Base-by-base conservation (phyloP, 2,329 filamentous ascomycete genomes). In the Arachnopeziza araneosa region DNA sequence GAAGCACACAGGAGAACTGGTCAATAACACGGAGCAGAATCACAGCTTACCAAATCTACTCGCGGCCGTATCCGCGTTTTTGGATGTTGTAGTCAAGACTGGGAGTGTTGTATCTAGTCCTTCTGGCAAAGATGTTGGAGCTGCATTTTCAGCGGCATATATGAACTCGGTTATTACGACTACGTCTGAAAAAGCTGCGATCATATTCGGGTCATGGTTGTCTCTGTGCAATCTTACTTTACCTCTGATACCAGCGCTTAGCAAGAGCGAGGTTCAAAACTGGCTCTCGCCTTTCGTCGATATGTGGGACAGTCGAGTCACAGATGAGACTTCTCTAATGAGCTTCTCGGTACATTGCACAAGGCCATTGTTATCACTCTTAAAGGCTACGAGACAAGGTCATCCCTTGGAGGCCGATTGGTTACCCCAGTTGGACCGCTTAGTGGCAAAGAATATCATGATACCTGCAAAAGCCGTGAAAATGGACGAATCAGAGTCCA, bases 381-480 rank as follows among this genome's bases (percentile, higher is more conserved):
- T 75, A 6, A n/a, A 21, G 26, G 53, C 55, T 12, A 55, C 62
- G 24, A 54, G 23, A 52, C 60, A 26, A 30, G 48, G 55, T 22
- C n/a, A 52, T 32, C 24, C 52, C 21, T 50, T 7, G 21, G 14
- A 52, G 14, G 3, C 12, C 7, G 50, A 54, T 23, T 72, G 68
- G 69, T 55, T 49, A 24, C 24, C 56, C 24, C 59, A 65, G 49
- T 56, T 74, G 24, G 73, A 75, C 54, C 65, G 68, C 54, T 61
- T 74, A 19, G 48, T 73, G 14, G 72, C 73, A 30, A 64, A 68
- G 7, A 73, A 74, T 62, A 67, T 74, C 24, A 67, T 74, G 12
- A 67, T 74, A 44, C 73, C 74, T 55, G 65, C 69, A 19, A 72
- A 70, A 50, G 56, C 63, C 23, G 60, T 57, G 44, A 54, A 63